A percentile compares a stretch with the other conserved stretches of the same genome.
Evolutionary conservation across 805 yeast genomes (phyloP).

Genomic region (Saccharomycopsis fodiens): DNA sequence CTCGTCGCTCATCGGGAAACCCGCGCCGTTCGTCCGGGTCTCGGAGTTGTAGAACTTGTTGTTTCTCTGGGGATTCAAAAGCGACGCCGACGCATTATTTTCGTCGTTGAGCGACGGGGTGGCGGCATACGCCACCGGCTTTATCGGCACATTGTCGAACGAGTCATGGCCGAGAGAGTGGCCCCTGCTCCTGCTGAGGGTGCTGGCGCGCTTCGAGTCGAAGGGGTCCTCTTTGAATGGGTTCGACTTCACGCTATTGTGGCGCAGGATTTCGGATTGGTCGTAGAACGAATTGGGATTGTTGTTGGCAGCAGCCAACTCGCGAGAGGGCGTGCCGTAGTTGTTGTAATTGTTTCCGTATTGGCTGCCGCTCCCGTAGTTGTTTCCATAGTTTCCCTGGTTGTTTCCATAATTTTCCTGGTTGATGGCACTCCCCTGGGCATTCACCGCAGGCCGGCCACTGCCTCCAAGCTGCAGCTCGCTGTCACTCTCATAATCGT

Average conservation of each 20-base stretch:
- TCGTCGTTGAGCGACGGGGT: slow-evolving; percentile 12
- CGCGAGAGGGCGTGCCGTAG: slow-evolving; percentile 2
- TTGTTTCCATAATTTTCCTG: neutral
- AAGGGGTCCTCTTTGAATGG: slow-evolving; percentile 22
- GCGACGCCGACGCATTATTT: slow-evolving; percentile 10
- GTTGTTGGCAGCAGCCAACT: slow-evolving; percentile 4
- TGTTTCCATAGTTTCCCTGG: neutral
- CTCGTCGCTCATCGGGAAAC: slow-evolving; percentile 19
- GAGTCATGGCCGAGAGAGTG: slow-evolving; percentile 2
- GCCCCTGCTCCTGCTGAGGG: neutral
- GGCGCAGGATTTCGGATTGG: slow-evolving; percentile 12
- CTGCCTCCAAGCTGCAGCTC: slow-evolving; percentile 5
- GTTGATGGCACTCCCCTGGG: no score
- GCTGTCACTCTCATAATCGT: slow-evolving; percentile 18
- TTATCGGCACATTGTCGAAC: slow-evolving; percentile 19
- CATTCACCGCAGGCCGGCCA: no score
- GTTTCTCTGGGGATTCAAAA: slow-evolving; percentile 17
- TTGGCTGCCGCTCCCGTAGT: slow-evolving; percentile 1
- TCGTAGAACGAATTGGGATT: no score
- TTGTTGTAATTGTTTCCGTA: neutral
- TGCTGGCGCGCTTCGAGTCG: slow-evolving; percentile 11
- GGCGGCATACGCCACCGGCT: slow-evolving; percentile 3
- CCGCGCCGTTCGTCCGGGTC: slow-evolving; percentile 15
- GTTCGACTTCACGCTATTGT: slow-evolving; percentile 17
- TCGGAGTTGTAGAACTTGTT: slow-evolving; percentile 18